Evolutionary conservation across 306 rosid species (phyloP), one percentile per base, ranked within the genome.

Genomic region (Cicer arietinum): DNA sequence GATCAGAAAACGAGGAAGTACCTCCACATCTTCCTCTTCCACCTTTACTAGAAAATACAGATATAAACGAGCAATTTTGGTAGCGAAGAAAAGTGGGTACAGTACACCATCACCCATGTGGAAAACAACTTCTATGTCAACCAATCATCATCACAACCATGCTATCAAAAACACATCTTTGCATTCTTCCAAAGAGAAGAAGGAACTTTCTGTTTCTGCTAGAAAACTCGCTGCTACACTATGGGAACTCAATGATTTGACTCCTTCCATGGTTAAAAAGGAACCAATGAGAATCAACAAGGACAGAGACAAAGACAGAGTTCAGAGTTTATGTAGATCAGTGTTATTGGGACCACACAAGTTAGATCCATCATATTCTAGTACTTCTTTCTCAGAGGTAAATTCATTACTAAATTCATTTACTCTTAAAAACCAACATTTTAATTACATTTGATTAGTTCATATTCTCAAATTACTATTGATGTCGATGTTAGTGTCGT

Each of bases 201-300:
- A 80, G 67, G 86, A 84, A 7, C 44, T 70, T 13, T 87, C 90
- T 37, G 82, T 85, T 1, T 91, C 98, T 0, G 97, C 96, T 0
- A 77, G 97, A 44, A 91, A 91, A 81, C 88, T 91, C 1, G 96
- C 91, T 39, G 96, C 97, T 48, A 86, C 96, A 12, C 67, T 90
- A 6, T 93, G 98, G 98, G 98, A 86, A 74, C 85, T 88, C 75
- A 85, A 88, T 79, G 88, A 86, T 69, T 75, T 74, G 16, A 73
- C 87, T 73, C 74, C 85, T 3, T 82, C 80, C 59, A 82, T 67
- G 67, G 57, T 74, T 41, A 71, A 77, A 67, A 88, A 75, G 82
- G 89, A 70, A 84, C 4, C 70, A 61, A 52, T 40, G 60, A 80
- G 76, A 63, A 61, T 76, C 41, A 71, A 13, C 4, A 84, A 76